Evolutionary conservation across 129 eudicot genomes (phyloP).

Genomic region (Tanacetum coccineum): DNA sequence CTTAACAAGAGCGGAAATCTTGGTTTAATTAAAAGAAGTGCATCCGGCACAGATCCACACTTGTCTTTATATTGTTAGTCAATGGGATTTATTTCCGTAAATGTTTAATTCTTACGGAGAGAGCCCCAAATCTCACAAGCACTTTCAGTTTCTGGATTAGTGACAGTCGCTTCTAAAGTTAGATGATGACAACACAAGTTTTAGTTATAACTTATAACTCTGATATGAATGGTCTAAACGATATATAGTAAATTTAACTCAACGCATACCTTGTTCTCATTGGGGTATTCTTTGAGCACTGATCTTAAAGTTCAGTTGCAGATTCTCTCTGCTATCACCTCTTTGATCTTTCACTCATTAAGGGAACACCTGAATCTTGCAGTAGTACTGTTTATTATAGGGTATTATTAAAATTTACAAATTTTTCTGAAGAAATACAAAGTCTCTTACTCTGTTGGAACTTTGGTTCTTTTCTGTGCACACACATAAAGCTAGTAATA

Average conservation of each 20-base stretch:
- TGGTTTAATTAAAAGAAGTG: too few species aligned
- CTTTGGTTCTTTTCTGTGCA: background rate
- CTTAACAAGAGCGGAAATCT: too few species aligned
- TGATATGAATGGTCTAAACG: background rate
- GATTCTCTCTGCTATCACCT: background rate
- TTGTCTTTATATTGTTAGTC: too few species aligned
- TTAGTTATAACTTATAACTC: background rate
- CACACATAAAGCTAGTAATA: background rate
- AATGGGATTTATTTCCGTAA: too few species aligned
- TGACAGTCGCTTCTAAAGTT: constrained; percentile 10
- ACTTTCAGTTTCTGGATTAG: background rate
- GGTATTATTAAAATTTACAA: background rate
- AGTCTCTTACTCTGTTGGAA: constrained; percentile 3
- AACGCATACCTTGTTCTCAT: background rate
- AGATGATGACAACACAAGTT: background rate
- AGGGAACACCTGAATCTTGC: constrained; percentile 4
- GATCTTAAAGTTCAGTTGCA: background rate
- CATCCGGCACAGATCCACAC: too few species aligned
- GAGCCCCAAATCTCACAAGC: background rate
- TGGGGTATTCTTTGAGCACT: background rate
- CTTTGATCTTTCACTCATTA: constrained; percentile 8
- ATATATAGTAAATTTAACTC: background rate
- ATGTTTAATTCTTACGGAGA: background rate
- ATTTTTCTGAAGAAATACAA: background rate
- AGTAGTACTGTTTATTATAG: constrained; percentile 1